Evolutionary conservation across 2,329 filamentous ascomycete genomes (phyloP).

Genomic region (Fusarium humuli): DNA sequence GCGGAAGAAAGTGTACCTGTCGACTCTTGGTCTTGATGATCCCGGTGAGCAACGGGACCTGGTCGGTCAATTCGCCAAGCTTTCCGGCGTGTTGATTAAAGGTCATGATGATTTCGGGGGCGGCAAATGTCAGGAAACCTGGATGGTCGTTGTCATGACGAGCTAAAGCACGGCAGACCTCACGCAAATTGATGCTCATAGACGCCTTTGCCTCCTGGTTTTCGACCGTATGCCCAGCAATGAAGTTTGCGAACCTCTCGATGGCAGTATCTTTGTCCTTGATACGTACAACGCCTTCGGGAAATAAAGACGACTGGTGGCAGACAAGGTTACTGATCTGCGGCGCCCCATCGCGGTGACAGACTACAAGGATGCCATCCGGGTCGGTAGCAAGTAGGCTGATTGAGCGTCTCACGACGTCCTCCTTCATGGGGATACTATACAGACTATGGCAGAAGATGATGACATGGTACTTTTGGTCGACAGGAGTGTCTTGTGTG

Average conservation of each 20-base stretch:
- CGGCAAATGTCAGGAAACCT: slow-evolving; percentile 59
- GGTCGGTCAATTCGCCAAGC: slow-evolving; percentile 56
- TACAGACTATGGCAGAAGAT: slow-evolving; percentile 75
- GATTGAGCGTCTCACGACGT: slow-evolving; percentile 60
- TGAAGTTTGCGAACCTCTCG: slow-evolving; percentile 64
- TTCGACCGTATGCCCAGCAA: slow-evolving; percentile 59
- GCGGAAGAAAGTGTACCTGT: slow-evolving; percentile 59
- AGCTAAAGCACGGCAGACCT: slow-evolving; percentile 62
- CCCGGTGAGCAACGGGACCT: slow-evolving; percentile 53
- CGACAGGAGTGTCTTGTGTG: slow-evolving; percentile 43
- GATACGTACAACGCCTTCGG: slow-evolving; percentile 58
- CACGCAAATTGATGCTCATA: slow-evolving; percentile 53
- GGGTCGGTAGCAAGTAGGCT: slow-evolving; percentile 56
- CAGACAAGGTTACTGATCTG: slow-evolving; percentile 61
- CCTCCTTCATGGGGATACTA: slow-evolving; percentile 63
- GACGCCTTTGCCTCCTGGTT: slow-evolving; percentile 48
- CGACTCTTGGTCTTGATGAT: slow-evolving; percentile 60
- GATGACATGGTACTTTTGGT: slow-evolving; percentile 64
- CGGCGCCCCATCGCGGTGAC: slow-evolving; percentile 63
- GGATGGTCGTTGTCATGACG: slow-evolving; percentile 52
- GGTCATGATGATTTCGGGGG: slow-evolving; percentile 62
- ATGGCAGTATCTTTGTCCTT: slow-evolving; percentile 58
- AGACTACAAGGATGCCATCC: slow-evolving; percentile 62
- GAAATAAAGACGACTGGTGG: slow-evolving; percentile 60
- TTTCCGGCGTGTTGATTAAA: slow-evolving; percentile 61